A percentile compares a stretch with the other conserved stretches of the same genome.
Conservation (phyloP, 495 filamentous ascomycete species). For the Physcia stellaris region DNA sequence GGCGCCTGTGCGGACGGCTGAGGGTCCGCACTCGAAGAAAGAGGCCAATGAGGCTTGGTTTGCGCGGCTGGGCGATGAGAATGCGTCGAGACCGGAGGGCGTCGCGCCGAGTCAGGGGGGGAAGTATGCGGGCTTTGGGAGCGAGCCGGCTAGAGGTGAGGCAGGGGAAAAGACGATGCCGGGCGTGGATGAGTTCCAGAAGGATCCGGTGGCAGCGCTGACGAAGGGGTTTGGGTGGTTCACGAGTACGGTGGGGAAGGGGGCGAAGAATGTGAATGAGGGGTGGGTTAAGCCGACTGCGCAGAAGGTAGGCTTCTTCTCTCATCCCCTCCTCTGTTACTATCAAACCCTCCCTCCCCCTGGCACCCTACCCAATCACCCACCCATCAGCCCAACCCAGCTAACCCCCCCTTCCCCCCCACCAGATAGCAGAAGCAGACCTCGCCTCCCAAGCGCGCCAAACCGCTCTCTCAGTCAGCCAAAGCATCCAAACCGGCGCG, state of each 20-base stretch:
- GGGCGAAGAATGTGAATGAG: constrained; percentile 79
- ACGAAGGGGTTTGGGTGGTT: constrained; percentile 95
- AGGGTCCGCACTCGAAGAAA: constrained; percentile 27
- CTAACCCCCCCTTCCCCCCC: background rate
- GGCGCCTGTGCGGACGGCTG: constrained; percentile 14
- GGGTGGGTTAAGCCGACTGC: constrained; percentile 83
- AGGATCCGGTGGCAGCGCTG: constrained; percentile 77
- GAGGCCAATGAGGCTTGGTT: constrained; percentile 80
- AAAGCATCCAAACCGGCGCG: constrained; percentile 48
- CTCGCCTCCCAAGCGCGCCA: constrained; percentile 66
- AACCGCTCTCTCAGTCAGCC: constrained; percentile 53
- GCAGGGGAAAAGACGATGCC: constrained; percentile 34
- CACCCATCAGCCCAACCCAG: background rate
- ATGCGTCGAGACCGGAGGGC: constrained; percentile 57
- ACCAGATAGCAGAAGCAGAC: constrained; percentile 72
- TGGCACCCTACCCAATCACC: background rate
- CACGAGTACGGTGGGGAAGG: constrained; percentile 66
- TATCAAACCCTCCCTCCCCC: constrained; percentile 1
- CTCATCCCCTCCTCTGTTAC: constrained; percentile 2
- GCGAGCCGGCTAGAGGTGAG: constrained; percentile 30
- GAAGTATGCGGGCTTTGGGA: constrained; percentile 85
- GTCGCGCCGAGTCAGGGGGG: constrained; percentile 80
- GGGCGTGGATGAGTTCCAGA: constrained; percentile 70
- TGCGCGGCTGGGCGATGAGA: constrained; percentile 63
- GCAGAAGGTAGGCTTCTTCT: constrained; percentile 47